Evolutionary conservation across 176 grass and related monocot species (phyloP), one percentile per base, ranked within the genome.

Genomic region (Puccinellia tenuiflora): DNA sequence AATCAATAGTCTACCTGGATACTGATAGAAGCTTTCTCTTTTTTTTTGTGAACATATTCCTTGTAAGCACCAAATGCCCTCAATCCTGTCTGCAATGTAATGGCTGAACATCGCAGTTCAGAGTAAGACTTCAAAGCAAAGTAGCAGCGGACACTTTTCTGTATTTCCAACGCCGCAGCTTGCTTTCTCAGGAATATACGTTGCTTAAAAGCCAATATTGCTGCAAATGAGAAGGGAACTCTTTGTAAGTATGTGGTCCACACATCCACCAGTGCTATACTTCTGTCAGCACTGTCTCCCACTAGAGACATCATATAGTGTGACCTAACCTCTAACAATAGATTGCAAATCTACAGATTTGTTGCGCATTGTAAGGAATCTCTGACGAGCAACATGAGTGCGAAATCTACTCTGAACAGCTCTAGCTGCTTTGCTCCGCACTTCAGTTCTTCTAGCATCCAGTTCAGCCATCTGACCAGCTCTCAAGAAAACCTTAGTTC

Each of bases 391-490:
- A 85, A 85, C 64, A 87, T 97, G 79, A 78, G 92, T 91, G 18
- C 59, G 87, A 60, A 90, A 90, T 89, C 90, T 88, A 76, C 82
- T 94, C 79, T 92, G 90, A 85, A 91, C 22, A 71, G 38, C 76
- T 52, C 85, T 94, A 68, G 95, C 95, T 67, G 95, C 90, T 70
- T 87, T 86, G 87, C 80, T 93, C 52, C 80, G 75, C 47, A 92
- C 88, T 84, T 97, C 95, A 55, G 92, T 92, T 89, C 95, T 94
- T 88, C 92, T 92, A 79, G 95, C 95, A 87, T 97, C 95, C 38
- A 97, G 60, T 84, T 97, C 95, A 73, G 95, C 95, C 95, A 97
- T 97, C 89, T 97, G 95, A 73, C 95, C 92, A 83, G 92, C 95
- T 92, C 92, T 89, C 74, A 94, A 75, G 80, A 97, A 97, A 75